Evolutionary conservation across 2,329 filamentous ascomycete genomes (phyloP), one percentile per base, ranked within the genome.

Genomic region (Aspergillus jensenii): DNA sequence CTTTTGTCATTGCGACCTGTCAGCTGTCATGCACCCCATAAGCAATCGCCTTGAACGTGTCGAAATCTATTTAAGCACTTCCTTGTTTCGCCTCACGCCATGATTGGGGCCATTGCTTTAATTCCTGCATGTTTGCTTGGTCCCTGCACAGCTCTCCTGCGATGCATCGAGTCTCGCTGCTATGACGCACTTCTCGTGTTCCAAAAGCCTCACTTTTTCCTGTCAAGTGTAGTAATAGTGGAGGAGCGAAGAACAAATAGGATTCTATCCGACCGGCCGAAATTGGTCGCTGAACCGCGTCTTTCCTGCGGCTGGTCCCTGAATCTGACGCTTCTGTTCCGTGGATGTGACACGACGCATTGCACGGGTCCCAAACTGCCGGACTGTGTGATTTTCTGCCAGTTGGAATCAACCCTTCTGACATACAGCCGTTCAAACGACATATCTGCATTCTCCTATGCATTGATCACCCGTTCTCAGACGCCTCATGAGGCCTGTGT

Each of bases 381-480:
- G 62, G 60, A 64, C 58, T 55, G 60, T 58, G 51, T 40, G 47
- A 43, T 55, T 55, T 17, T 58, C 60, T 61, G 31, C 56, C 58
- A 59, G 52, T 58, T 55, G 56, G 53, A 56, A 48, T 52, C 52
- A 37, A 59, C 41, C 40, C 54, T 57, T 59, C 43, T 60, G 57
- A 61, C 58, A 54, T 59, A 66, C 57, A 62, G 59, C 61, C 64
- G 64, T 65, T 65, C 50, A 49, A 52, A 58, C 27, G 59, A 61
- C 57, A 56, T 40, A 50, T 53, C 55, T 62, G 47, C 55, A 59
- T 59, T 50, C 40, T 49, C 57, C 35, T 41, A 59, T 63, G 62
- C 63, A 64, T 62, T 58, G 64, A 62, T 65, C 63, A 64, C 59
- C 63, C n/a, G 59, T 64, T 65, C 62, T 61, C 54, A 49, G 47